Conservation (phyloP, 805 yeast genomes). For the Lachancea nothofagi region DNA sequence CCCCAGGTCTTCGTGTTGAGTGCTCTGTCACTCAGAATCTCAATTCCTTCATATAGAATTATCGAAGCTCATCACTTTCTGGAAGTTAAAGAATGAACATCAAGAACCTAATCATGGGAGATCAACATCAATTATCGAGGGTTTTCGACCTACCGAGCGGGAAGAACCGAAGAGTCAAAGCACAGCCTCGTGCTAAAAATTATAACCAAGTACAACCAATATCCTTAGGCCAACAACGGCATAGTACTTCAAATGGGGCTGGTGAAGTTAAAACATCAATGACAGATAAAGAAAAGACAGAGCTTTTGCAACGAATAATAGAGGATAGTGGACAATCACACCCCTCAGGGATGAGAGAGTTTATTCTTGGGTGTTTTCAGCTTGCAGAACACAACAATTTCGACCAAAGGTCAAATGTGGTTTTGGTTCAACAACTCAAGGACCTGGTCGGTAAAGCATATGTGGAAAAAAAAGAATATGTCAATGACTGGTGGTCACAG, state of each 20-base stretch:
- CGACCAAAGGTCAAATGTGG: conserved; percentile 10
- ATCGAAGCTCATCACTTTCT: background rate
- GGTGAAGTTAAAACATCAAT: background rate
- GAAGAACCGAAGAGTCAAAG: background rate
- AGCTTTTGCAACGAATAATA: conserved; percentile 7
- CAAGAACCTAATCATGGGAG: conserved; percentile 5
- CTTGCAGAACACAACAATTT: conserved; percentile 15
- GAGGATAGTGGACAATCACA: conserved; percentile 1
- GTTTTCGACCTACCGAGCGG: background rate
- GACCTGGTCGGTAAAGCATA: conserved; percentile 25
- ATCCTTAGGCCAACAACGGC: conserved; percentile 17
- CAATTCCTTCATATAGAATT: no score
- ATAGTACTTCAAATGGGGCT: background rate
- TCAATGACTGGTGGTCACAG: conserved; percentile 28
- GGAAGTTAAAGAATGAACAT: background rate
- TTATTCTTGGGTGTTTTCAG: conserved; percentile 21
- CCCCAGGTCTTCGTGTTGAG: no score
- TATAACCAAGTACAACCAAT: conserved; percentile 28
- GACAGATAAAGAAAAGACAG: conserved; percentile 6
- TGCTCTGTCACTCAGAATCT: no score
- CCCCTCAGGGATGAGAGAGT: conserved; percentile 19
- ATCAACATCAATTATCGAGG: background rate
- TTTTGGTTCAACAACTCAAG: conserved; percentile 24
- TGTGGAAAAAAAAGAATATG: conserved; percentile 20
- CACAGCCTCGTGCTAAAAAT: background rate